A percentile compares a stretch with the other conserved stretches of the same genome.
phyloP scores from a whole-genome alignment of 352 stramenopile species.

The Phytophthora melonis region DNA sequence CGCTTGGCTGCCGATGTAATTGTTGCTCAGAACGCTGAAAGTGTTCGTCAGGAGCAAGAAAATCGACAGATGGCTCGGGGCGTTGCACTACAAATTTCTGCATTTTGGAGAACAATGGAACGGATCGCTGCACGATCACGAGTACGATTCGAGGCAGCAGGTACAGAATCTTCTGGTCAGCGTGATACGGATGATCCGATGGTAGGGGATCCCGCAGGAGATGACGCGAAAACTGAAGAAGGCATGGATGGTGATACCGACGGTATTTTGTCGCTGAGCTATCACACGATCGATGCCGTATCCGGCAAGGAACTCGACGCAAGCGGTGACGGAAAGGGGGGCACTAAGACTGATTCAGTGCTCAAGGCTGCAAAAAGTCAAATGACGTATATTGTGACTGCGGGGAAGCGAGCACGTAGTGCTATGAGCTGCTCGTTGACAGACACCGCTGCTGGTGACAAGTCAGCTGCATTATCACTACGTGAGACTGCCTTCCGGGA shows the following conservation, averaged over 20 bases:
- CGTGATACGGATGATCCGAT: conserved; percentile 19
- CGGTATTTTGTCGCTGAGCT: conserved; percentile 41
- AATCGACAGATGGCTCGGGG: conserved; percentile 71
- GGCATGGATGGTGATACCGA: conserved; percentile 4
- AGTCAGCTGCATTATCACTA: conserved; percentile 21
- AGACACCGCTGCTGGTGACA: conserved; percentile 14
- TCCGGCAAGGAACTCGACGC: conserved; percentile 22
- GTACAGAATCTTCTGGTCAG: conserved; percentile 25
- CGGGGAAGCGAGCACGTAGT: conserved; percentile 56
- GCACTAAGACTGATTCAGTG: conserved; percentile 20
- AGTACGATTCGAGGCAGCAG: conserved; percentile 67
- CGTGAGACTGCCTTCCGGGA: conserved; percentile 40
- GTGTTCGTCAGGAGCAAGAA: conserved; percentile 70
- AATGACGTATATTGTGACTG: conserved; percentile 57
- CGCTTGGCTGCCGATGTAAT: conserved; percentile 73
- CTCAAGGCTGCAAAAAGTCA: conserved; percentile 37
- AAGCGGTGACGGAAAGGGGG: conserved; percentile 26
- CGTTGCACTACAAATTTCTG: conserved; percentile 74
- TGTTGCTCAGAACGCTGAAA: conserved; percentile 74
- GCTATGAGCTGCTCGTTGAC: conserved; percentile 46
- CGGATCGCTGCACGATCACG: conserved; percentile 82
- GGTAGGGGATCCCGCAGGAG: conserved; percentile 24
- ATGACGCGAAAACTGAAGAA: conserved; percentile 38
- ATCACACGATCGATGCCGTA: conserved; percentile 51
- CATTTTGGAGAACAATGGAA: conserved; percentile 90